Conservation (phyloP, 352 stramenopile genomes). For the Globisporangium recalcitrans region DNA sequence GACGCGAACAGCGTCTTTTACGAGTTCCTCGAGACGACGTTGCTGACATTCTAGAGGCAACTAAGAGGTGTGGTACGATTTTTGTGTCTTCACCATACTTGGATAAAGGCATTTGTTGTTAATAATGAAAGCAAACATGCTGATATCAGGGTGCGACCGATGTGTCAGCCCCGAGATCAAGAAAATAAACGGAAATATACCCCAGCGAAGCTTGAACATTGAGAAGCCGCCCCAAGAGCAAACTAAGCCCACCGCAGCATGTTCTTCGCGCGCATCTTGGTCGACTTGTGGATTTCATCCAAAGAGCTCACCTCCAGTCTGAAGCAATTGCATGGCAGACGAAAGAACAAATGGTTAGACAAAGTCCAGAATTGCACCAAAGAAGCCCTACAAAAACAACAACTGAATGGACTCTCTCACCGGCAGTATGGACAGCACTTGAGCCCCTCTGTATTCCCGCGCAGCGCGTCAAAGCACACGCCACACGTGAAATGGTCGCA, state of each 20-base stretch:
- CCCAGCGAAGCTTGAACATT: neutral
- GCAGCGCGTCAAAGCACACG: conserved; percentile 51
- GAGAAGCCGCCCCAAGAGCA: neutral
- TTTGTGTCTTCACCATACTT: neutral
- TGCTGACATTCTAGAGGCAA: too few species aligned
- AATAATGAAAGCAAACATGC: neutral
- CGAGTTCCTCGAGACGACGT: too few species aligned
- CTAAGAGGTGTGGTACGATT: neutral
- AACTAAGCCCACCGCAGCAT: conserved; percentile 20
- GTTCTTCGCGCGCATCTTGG: conserved; percentile 34
- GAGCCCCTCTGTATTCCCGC: conserved; percentile 35
- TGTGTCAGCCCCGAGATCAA: neutral
- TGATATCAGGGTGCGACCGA: neutral
- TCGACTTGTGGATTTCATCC: conserved; percentile 48
- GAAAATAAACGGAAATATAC: neutral
- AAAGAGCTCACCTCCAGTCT: conserved; percentile 26
- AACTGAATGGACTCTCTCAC: conserved; percentile 15
- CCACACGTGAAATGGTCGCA: conserved; percentile 64
- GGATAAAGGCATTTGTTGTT: neutral
- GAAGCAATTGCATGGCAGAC: neutral
- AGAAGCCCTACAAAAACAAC: neutral
- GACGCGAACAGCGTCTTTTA: too few species aligned
- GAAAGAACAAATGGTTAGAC: too few species aligned
- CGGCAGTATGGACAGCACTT: conserved; percentile 71
- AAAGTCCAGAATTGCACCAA: neutral